Evolutionary conservation across 108 stramenopile species (phyloP).

Genomic region (Fistulifera pelliculosa): DNA sequence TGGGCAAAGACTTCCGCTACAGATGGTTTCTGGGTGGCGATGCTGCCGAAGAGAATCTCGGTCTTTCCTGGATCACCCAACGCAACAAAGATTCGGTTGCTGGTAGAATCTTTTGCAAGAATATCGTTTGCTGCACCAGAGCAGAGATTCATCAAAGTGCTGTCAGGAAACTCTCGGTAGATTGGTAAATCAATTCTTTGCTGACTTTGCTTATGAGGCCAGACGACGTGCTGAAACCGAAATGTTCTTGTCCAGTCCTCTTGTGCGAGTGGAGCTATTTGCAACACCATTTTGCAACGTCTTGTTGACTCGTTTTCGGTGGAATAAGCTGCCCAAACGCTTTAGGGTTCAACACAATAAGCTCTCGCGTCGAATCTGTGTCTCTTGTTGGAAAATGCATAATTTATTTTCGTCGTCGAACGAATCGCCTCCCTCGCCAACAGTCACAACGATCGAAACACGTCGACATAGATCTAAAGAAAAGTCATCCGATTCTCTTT

Average conservation of each 20-base stretch:
- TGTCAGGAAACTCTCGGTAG: slow-evolving; percentile 2
- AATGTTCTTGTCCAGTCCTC: slow-evolving; percentile 50
- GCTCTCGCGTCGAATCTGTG: slow-evolving; percentile 17
- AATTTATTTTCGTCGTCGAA: background rate
- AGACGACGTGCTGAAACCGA: slow-evolving; percentile 44
- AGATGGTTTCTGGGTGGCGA: background rate
- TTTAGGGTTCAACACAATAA: slow-evolving; percentile 71
- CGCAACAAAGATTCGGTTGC: slow-evolving; percentile 2
- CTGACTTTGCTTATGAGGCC: slow-evolving; percentile 15
- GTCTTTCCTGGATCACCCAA: background rate
- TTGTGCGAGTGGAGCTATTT: slow-evolving; percentile 32
- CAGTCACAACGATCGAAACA: slow-evolving; percentile 18
- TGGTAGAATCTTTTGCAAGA: slow-evolving; percentile 3
- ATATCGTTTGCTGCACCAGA: slow-evolving; percentile 30
- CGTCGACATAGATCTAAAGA: slow-evolving; percentile 33
- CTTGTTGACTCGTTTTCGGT: slow-evolving; percentile 42
- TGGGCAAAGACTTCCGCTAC: slow-evolving; percentile 8
- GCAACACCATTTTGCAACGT: slow-evolving; percentile 65
- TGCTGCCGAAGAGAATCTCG: slow-evolving; percentile 3
- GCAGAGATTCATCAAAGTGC: slow-evolving; percentile 15
- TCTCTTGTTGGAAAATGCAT: background rate
- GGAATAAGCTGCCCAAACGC: slow-evolving; percentile 60
- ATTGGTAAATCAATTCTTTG: background rate
- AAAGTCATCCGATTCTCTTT: background rate
- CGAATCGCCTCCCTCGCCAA: background rate